These are phyloP conservation scores for Heterobasidion annosum DNA, from an alignment of 1,284 basidiomycete genomes.

Conservation along the genomic window DNA sequence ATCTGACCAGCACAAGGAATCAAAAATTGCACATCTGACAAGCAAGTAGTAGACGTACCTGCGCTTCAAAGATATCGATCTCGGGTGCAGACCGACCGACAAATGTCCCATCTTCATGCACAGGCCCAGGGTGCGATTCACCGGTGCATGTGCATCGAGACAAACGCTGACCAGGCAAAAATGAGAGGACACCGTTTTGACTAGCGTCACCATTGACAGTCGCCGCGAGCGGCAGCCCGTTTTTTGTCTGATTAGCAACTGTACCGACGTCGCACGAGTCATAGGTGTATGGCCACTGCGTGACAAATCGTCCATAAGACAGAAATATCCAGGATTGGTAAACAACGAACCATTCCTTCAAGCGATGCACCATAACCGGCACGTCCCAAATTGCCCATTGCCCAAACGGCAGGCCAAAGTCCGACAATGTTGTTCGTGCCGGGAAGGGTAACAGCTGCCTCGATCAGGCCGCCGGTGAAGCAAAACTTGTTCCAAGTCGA, in stretches of 20 bases:
- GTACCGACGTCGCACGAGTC: constrained; percentile 52
- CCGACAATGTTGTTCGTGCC: constrained; percentile 52
- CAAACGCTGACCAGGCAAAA: constrained; percentile 36
- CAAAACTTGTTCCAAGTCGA: constrained; percentile 90
- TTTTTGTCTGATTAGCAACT: constrained; percentile 34
- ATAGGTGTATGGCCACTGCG: constrained; percentile 49
- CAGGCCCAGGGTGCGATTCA: constrained; percentile 49
- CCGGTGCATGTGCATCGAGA: constrained; percentile 50
- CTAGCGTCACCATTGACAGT: constrained; percentile 32
- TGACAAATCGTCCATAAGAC: neutral
- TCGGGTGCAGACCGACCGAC: constrained; percentile 41
- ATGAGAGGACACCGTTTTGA: constrained; percentile 25
- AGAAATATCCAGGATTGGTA: neutral
- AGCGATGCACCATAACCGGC: constrained; percentile 53
- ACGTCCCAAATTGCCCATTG: constrained; percentile 45
- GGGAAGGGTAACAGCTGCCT: constrained; percentile 73
- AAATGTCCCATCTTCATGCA: constrained; percentile 36
- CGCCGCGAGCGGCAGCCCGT: constrained; percentile 29
- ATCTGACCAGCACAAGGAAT: constrained; percentile 11
- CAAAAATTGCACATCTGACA: constrained; percentile 1
- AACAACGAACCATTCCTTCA: constrained; percentile 35
- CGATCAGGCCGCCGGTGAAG: constrained; percentile 80
- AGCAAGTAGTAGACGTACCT: constrained; percentile 19
- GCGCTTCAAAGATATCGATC: constrained; percentile 40
- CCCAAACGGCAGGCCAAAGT: constrained; percentile 42